Conservation (phyloP, 306 rosid species). For the Cyclanthera cordifolia region DNA sequence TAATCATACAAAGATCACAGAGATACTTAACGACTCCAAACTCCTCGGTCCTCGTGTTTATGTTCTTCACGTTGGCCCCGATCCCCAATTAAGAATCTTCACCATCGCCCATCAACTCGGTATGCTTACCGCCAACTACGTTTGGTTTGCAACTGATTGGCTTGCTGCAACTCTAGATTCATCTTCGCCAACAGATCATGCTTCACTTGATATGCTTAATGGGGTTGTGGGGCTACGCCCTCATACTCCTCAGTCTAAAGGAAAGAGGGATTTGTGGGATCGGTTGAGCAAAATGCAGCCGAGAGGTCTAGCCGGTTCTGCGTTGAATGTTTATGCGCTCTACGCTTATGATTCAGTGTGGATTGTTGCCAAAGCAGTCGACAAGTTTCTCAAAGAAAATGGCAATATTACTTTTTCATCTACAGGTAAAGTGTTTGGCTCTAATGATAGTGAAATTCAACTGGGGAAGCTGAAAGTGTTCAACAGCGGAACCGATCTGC, state of each 20-base stretch:
- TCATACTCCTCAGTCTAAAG: conserved; percentile 47
- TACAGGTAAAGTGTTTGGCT: conserved; percentile 20
- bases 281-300: conserved; percentile 44
- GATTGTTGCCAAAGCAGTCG: conserved; percentile 60
- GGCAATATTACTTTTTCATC: conserved; percentile 46
- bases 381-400: conserved; percentile 30
- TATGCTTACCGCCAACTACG: conserved; percentile 58
- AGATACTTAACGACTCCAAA: conserved; percentile 55
- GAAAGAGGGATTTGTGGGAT: conserved; percentile 35
- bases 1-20: conserved; percentile 31
- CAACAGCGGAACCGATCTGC: conserved; percentile 49
- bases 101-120: conserved; percentile 49
- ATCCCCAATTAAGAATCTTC: conserved; percentile 56
- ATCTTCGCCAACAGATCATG: conserved; percentile 23
- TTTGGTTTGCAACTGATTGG: conserved; percentile 90
- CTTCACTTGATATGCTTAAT: conserved; percentile 38
- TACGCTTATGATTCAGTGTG: conserved; percentile 77
- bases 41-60: conserved; percentile 60
- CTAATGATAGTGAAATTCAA: conserved; percentile 29
- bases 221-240: conserved; percentile 78
- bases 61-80: conserved; percentile 61
- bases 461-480: conserved; percentile 56
- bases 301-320: conserved; percentile 27
- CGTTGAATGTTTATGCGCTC: conserved; percentile 51
- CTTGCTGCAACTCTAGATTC: conserved; percentile 67